Evolutionary conservation across 177 flowering plant species (phyloP).

Genomic region (Vitis hybrid): DNA sequence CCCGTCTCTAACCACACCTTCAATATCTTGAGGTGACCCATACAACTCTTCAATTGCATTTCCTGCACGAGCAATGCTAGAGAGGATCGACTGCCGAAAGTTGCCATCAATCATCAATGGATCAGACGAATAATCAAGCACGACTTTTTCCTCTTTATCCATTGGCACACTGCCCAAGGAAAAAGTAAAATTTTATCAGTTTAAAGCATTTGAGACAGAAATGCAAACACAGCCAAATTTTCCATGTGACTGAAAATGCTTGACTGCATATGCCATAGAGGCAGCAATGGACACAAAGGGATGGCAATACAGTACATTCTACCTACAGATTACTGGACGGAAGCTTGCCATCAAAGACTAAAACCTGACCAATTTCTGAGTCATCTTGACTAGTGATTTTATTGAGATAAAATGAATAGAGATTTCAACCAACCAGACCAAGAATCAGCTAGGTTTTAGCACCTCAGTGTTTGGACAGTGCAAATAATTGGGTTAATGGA

Average conservation of each 20-base stretch:
- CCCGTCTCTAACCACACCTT: conserved; percentile 91
- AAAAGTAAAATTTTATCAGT: background rate
- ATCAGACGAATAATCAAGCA: conserved; percentile 81
- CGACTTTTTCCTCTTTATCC: conserved; percentile 91
- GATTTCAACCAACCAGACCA: too few species aligned
- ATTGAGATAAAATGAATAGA: too few species aligned
- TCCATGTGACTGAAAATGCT: background rate
- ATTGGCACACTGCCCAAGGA: conserved; percentile 76
- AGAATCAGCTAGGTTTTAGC: too few species aligned
- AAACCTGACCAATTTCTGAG: too few species aligned
- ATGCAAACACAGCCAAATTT: background rate
- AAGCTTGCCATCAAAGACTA: too few species aligned
- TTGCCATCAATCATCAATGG: conserved; percentile 55
- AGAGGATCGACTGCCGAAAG: conserved; percentile 65
- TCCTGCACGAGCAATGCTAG: conserved; percentile 82
- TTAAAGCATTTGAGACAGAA: background rate
- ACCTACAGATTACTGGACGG: too few species aligned
- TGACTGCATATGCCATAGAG: background rate
- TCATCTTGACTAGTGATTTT: too few species aligned
- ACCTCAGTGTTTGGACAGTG: too few species aligned
- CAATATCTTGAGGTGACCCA: conserved; percentile 93
- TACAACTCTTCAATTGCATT: conserved; percentile 79
- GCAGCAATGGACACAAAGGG: background rate
- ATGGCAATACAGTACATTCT: too few species aligned
- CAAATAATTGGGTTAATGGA: too few species aligned